phyloP scores from a whole-genome alignment of 1,139 yeast genomes.

The Magnusiomyces sp. region DNA sequence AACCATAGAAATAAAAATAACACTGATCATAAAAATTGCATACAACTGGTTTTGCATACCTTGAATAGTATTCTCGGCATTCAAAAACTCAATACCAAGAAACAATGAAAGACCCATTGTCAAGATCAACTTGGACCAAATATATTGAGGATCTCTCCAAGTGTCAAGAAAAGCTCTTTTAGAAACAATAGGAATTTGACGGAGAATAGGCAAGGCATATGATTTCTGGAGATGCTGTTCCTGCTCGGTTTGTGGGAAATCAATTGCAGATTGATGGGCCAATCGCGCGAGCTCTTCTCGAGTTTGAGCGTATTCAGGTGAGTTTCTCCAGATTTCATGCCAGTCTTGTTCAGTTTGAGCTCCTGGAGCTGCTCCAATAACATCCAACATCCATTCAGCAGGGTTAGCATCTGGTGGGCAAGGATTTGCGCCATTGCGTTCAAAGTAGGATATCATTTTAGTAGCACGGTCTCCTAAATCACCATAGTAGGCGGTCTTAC shows the following conservation, averaged over 20 bases:
- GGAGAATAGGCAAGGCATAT: constrained; percentile 37
- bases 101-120: constrained; percentile 46
- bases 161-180: constrained; percentile 49
- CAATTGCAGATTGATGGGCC: too few species aligned
- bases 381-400: constrained; percentile 69
- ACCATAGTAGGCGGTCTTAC: constrained; percentile 67
- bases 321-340: constrained; percentile 51
- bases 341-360: constrained; percentile 53
- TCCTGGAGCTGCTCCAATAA: constrained; percentile 68
- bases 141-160: constrained; percentile 69
- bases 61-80: constrained; percentile 48
- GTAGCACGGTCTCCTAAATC: constrained; percentile 55
- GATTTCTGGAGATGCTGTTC: constrained; percentile 17
- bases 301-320: constrained; percentile 40
- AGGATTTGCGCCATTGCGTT: constrained; percentile 56
- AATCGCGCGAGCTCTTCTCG: constrained; percentile 27
- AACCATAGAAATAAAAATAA: constrained; percentile 51
- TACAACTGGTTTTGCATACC: constrained; percentile 43
- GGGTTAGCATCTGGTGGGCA: constrained; percentile 60
- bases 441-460: constrained; percentile 54
- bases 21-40: constrained; percentile 58
- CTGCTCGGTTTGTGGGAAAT: too few species aligned
- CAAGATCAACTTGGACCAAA: constrained; percentile 58
- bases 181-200: constrained; percentile 47
- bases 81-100: constrained; percentile 69